Evolutionary conservation across 306 rosid species (phyloP), one percentile per base, ranked within the genome.

Genomic region (Ammopiptanthus mongolicus): DNA sequence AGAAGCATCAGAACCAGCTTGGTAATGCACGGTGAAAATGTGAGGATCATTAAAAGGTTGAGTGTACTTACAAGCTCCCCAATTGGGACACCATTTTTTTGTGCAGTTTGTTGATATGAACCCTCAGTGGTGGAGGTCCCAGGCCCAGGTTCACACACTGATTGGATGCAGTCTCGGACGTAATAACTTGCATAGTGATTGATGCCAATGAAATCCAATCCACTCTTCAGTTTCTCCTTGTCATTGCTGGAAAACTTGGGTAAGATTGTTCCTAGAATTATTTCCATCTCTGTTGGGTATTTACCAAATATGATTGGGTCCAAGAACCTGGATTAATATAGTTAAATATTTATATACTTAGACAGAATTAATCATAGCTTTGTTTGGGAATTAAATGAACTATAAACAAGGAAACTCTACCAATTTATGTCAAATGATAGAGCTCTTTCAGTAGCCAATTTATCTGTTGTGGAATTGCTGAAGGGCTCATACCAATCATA

Each of bases 141-240:
- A 21, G 2, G 3, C 67, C 86, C 89, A 23, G 83, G 69, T 80
- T 80, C 70, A 77, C 96, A 91, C 21, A 25, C 37, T 2, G 90
- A 83, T 65, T 73, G 82, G 8, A 82, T 69, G 85, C 97, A 91
- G 78, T 88, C 93, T 71, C 73, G 70, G 22, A 66, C 75, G 48
- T 86, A 90, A 73, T 22, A 88, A 56, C 89, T 85, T 61, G 91
- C 82, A 66, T 92, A 92, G 56, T 92, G 83, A 77, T 92, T 92
- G 61, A 92, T 71, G 62, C 97, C 96, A 60, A 91, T 91, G 81
- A 89, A 91, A 78, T 91, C 96, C 34, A 82, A 41, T 73, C 88
- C 86, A 53, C 28, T 71, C 69, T 59, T 88, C 76, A 87, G 79
- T 65, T 71, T 83, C 55, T 80, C 75, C 61, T 9, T 31, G 22